Evolutionary conservation across 164 flowering plant genomes (phyloP), one percentile per base, ranked within the genome.

Genomic region (Vitis labrusca): DNA sequence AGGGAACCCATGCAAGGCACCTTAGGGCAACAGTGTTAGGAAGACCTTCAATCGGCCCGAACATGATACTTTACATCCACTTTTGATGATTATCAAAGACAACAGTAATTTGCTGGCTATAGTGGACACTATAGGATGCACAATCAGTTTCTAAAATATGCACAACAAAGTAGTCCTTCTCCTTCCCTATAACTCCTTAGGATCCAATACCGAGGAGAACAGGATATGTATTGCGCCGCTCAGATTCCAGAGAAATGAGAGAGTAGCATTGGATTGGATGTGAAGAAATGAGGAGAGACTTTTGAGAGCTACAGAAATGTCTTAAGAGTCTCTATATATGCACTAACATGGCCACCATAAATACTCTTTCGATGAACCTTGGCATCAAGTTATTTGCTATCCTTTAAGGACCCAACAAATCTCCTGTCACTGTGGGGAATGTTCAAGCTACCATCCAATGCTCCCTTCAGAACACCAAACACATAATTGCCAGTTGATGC

Each of bases 1-100:
- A 88, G 14, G 99, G 99, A 68, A 94, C 94, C 55, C 89, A 83
- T 30, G 97, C 99, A 68, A 94, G 95, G 77, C 99, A 94, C 68
- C 88, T 80, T 13, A 94, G 78, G 65, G 91, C 91, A 72, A 94
- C 93, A 52, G 91, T 97, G 59, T 92, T 93, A n/a, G 99, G 99
- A 55, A 94, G 97, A 65, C 97, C 99, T 70, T 94, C 94, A 77
- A 92, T 92, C 72, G 91, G 73, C 67, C 74, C 93, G 77, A 97
- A 85, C 98, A 93, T 91, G 10, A 56, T 76, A 71, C 59, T 48
- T 65, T 56, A 59, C 77, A 74, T 70, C 64, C 8, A 62, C 37
- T 62, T 32, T 63, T 14, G 29, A 30, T 53, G 58, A 19, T 56
- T 48, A 63, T 68, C 44, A 6, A 32, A 3, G 44, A 32, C 71